A percentile compares a stretch with the other conserved stretches of the same genome.
phyloP scores from a whole-genome alignment of 768 basidiomycete genomes.

The Naganishia onofrii region DNA sequence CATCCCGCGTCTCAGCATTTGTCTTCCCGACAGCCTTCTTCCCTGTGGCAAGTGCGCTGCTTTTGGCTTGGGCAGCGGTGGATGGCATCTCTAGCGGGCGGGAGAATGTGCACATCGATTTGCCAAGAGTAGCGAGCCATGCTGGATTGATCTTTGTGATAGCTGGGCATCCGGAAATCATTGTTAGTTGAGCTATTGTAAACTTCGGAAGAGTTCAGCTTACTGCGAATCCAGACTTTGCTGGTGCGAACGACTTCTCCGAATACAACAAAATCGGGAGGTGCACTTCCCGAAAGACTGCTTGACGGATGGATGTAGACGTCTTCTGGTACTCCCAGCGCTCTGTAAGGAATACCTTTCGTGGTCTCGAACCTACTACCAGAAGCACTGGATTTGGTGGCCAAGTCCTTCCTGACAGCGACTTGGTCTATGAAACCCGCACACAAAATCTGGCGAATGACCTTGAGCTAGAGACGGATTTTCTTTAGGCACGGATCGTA shows the following conservation, averaged over 20 bases:
- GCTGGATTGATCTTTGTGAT: slow-evolving; percentile 79
- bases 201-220: slow-evolving; percentile 30
- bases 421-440: slow-evolving; percentile 94
- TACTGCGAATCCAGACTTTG: slow-evolving; percentile 76
- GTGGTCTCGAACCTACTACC: slow-evolving; percentile 72
- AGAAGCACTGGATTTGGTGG: slow-evolving; percentile 59
- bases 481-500: slow-evolving; percentile 7
- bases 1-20: slow-evolving; percentile 55
- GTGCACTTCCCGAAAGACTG: slow-evolving; percentile 60
- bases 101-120: slow-evolving; percentile 81
- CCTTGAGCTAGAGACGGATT: slow-evolving; percentile 66
- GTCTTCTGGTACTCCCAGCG: slow-evolving; percentile 68
- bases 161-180: slow-evolving; percentile 55
- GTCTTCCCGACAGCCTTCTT: slow-evolving; percentile 10
- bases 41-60: slow-evolving; percentile 15
- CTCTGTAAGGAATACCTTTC: slow-evolving; percentile 76
- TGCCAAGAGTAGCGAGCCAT: slow-evolving; percentile 79
- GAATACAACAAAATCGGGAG: slow-evolving; percentile 83
- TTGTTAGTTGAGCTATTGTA: slow-evolving; percentile 18
- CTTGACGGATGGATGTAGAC: slow-evolving; percentile 91
- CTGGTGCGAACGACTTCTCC: slow-evolving; percentile 76
- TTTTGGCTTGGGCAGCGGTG: slow-evolving; percentile 44
- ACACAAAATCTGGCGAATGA: slow-evolving; percentile 78
- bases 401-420: slow-evolving; percentile 81
- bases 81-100: slow-evolving; percentile 66